Evolutionary conservation across 2,329 filamentous ascomycete species (phyloP).

Genomic region (Paramyrothecium sp.): DNA sequence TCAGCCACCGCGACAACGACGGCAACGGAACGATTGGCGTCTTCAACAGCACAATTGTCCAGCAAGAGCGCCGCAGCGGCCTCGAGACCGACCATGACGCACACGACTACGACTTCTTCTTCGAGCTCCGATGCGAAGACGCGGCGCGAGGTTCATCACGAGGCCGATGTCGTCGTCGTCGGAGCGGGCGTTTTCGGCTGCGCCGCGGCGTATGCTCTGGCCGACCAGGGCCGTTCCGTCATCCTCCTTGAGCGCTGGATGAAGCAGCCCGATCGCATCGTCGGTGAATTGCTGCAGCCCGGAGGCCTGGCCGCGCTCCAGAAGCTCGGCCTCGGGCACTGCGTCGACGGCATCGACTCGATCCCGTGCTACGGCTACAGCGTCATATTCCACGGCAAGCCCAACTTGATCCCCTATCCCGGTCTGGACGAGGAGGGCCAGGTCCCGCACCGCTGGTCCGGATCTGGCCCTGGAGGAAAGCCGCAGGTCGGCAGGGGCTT

Average conservation of each 20-base stretch:
- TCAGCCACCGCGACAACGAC: not conserved
- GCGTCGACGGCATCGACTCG: slow-evolving; percentile 85
- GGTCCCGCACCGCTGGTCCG: slow-evolving; percentile 34
- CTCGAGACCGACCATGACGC: slow-evolving; percentile 8
- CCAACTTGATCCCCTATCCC: slow-evolving; percentile 79
- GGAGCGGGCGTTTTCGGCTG: slow-evolving; percentile 90
- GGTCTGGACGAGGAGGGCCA: slow-evolving; percentile 49
- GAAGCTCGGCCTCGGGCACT: slow-evolving; percentile 76
- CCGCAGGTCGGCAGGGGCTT: slow-evolving; percentile 73
- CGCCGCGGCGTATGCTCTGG: slow-evolving; percentile 79
- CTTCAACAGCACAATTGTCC: not conserved
- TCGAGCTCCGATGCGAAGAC: slow-evolving; percentile 37
- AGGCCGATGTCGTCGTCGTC: slow-evolving; percentile 84
- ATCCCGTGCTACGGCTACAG: slow-evolving; percentile 83
- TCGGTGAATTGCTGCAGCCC: slow-evolving; percentile 92
- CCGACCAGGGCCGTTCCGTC: slow-evolving; percentile 86
- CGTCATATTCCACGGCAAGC: slow-evolving; percentile 75
- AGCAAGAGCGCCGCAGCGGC: slow-evolving; percentile 1
- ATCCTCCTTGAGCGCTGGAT: slow-evolving; percentile 85
- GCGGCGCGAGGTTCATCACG: slow-evolving; percentile 54
- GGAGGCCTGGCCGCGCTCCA: slow-evolving; percentile 81
- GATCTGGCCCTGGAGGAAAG: slow-evolving; percentile 31
- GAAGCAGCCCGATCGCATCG: slow-evolving; percentile 92
- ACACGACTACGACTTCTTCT: slow-evolving; percentile 28
- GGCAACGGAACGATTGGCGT: not conserved